A percentile compares a stretch with the other conserved stretches of the same genome.
phyloP scores from a whole-genome alignment of 495 filamentous ascomycete genomes.

The Lentithecium fluviatile region DNA sequence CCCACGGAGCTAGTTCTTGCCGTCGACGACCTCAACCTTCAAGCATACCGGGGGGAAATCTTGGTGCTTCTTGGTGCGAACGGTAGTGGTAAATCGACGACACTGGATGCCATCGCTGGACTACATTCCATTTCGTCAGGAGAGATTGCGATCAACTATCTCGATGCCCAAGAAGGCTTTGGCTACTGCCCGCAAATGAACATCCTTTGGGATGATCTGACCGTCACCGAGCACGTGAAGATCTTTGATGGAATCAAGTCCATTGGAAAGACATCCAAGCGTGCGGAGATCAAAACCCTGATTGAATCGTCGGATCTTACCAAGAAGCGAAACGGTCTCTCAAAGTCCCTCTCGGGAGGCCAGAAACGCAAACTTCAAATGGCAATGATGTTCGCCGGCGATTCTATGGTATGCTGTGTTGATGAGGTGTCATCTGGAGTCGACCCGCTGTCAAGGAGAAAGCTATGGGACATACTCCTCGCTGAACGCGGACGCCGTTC shows the following conservation, averaged over 20 bases:
- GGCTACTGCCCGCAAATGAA: slow-evolving; percentile 80
- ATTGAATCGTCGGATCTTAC: slow-evolving; percentile 68
- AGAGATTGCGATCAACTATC: slow-evolving; percentile 71
- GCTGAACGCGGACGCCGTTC: slow-evolving; percentile 75
- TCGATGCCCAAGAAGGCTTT: slow-evolving; percentile 51
- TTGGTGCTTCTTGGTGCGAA: slow-evolving; percentile 82
- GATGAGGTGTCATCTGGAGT: slow-evolving; percentile 84
- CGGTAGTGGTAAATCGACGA: slow-evolving; percentile 83
- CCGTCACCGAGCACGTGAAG: slow-evolving; percentile 75
- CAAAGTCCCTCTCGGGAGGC: slow-evolving; percentile 76
- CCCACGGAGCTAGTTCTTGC: slow-evolving; percentile 62
- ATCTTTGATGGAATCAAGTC: slow-evolving; percentile 81
- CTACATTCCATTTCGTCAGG: slow-evolving; percentile 70
- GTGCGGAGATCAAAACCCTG: slow-evolving; percentile 57
- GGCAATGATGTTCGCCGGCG: slow-evolving; percentile 89
- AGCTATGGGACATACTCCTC: slow-evolving; percentile 88
- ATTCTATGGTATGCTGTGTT: slow-evolving; percentile 81
- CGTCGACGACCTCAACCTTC: slow-evolving; percentile 66
- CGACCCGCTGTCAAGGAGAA: slow-evolving; percentile 76
- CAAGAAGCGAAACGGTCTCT: slow-evolving; percentile 64
- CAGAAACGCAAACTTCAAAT: slow-evolving; percentile 89
- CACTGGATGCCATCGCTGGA: slow-evolving; percentile 80
- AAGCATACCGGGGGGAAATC: slow-evolving; percentile 71
- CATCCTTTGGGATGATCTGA: slow-evolving; percentile 83
- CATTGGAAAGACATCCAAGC: slow-evolving; percentile 45